Conservation (phyloP, 805 yeast species). For the Priceomyces castillae region DNA sequence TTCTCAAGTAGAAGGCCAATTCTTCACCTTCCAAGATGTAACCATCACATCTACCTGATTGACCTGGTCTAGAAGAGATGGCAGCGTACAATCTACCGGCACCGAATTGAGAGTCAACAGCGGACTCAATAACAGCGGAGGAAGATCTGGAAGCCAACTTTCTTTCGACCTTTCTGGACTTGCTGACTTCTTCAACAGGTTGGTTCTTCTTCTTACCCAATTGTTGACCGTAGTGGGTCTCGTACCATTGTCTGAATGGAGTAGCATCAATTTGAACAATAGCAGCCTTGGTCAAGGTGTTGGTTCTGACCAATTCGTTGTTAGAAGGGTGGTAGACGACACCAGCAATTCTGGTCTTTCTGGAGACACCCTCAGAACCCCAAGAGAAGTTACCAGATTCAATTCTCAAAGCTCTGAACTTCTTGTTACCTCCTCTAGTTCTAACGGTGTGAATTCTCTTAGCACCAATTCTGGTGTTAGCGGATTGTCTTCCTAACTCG, state of each 20-base stretch:
- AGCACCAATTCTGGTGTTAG: slow-evolving; percentile 98
- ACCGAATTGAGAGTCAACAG: slow-evolving; percentile 95
- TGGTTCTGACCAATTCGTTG: slow-evolving; percentile 99
- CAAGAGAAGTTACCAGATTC: slow-evolving; percentile 99
- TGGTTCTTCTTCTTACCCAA: slow-evolving; percentile 78
- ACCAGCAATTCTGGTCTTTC: slow-evolving; percentile 98
- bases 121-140: slow-evolving; percentile 78
- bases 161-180: slow-evolving; percentile 79
- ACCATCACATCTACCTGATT: slow-evolving; percentile 99
- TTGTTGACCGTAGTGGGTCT: slow-evolving; percentile 93
- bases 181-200: slow-evolving; percentile 55
- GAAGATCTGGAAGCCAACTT: slow-evolving; percentile 92
- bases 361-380: slow-evolving; percentile 98
- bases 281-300: slow-evolving; percentile 98
- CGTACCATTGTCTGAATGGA: slow-evolving; percentile 99
- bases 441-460: slow-evolving; percentile 99
- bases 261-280: slow-evolving; percentile 99
- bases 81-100: slow-evolving; percentile 99
- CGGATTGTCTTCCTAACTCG: slow-evolving; percentile 99
- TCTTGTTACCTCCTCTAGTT: slow-evolving; percentile 99
- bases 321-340: slow-evolving; percentile 99
- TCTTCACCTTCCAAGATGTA: slow-evolving; percentile 99
- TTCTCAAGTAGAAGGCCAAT: slow-evolving; percentile 99
- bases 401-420: slow-evolving; percentile 99
- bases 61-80: slow-evolving; percentile 99